These are phyloP conservation scores for Neotropicomus parvogracilis DNA, from an alignment of 1,284 basidiomycete species.

Conservation along the genomic window DNA sequence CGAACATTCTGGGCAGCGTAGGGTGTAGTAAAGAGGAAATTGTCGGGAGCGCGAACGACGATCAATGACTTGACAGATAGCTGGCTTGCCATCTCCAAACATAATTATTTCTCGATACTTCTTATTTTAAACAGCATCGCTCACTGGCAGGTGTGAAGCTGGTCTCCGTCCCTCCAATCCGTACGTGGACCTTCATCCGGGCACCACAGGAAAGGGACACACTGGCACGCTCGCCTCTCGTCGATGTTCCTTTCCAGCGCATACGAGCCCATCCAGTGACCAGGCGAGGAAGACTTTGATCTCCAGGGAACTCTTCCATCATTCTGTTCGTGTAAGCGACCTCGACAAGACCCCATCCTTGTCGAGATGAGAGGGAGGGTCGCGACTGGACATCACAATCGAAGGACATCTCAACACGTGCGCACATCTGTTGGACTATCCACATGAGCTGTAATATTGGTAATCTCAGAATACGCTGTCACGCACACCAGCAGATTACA, in stretches of 20 bases:
- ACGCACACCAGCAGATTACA: conserved; percentile 19
- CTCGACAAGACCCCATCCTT: neutral
- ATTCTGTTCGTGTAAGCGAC: too few species aligned
- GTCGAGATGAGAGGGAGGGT: neutral
- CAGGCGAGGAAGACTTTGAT: too few species aligned
- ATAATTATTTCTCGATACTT: too few species aligned
- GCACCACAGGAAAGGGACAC: neutral
- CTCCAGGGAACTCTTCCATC: too few species aligned
- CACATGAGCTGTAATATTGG: conserved; percentile 15
- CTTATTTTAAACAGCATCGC: too few species aligned
- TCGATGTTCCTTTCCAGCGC: conserved; percentile 20
- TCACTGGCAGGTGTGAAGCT: neutral
- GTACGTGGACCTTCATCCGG: too few species aligned
- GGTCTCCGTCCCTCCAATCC: neutral
- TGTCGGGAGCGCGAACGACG: conserved; percentile 10
- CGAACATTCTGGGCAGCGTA: conserved; percentile 43
- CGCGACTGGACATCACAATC: conserved; percentile 2
- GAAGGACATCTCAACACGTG: too few species aligned
- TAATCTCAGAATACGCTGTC: neutral
- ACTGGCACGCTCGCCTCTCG: neutral
- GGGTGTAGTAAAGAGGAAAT: conserved; percentile 53
- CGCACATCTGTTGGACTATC: neutral
- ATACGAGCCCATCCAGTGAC: too few species aligned
- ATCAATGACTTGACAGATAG: too few species aligned
- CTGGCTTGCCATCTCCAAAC: too few species aligned